Base-by-base conservation (phyloP, 169 alveolate genomes). In the Cryptosporidium muris region DNA sequence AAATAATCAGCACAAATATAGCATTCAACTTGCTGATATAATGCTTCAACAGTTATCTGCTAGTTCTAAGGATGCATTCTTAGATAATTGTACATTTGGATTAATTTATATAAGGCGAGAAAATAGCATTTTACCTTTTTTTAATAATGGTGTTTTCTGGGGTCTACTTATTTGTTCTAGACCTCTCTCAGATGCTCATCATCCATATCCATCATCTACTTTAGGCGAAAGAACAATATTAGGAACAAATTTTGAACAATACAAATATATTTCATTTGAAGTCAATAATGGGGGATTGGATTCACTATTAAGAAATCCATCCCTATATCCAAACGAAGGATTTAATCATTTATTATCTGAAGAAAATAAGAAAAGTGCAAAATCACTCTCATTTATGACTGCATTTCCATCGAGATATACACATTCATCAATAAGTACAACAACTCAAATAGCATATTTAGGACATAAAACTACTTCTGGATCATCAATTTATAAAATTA, bases 1-100 rank as follows among this genome's bases (percentile, higher is more conserved):
- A 25, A 2, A 2, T 9, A 74, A 74, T 25, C 85, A 74, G 47
- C 85, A 74, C n/a, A 54, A 74, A 16, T 74, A 74, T 58, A 74
- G 85, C 36, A 8, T 74, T 43, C 85, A 74, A 58, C 52, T 74
- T 3, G 40, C 85, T 12, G 85, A 56, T 34, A 48, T 74, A 8
- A 74, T 74, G 85, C 68, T 74, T 4, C 47, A 36, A 11, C 85
- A 74, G 38, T 43, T 74, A 2, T 62, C 74, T 2, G 60, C 25
- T 47, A 58, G 52, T 48, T 49, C 66, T 43, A 74, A 74, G 45
- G 85, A 74, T 42, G 38, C 62, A 1, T 74, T 74, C 47, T 52
- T 74, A n/a, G 85, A 74, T 34, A 74, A 74, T 51, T 74, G 85
- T 48, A 58, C 60, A 5, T 74, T 74, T 60, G 85, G 85, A 2